Base-by-base conservation (phyloP, 1,139 yeast genomes). In the Kodamaea suecica region DNA sequence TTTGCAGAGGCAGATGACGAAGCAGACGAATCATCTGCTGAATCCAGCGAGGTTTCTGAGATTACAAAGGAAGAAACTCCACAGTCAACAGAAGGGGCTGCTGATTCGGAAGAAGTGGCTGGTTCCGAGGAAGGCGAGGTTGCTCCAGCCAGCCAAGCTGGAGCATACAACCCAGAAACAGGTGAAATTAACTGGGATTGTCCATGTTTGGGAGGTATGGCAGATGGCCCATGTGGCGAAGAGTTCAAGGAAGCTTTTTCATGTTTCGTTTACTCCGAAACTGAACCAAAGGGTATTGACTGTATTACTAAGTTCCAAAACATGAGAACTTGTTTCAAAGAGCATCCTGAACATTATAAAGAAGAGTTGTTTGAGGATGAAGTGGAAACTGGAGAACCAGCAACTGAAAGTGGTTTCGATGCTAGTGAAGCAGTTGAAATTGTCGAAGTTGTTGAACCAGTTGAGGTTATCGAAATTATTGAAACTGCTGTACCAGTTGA, bases 151-250 rank as follows among this genome's bases (percentile, higher is more conserved):
- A 50, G 54, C 28, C 66, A 62, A 40, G 55, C 61, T 29, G 87
- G 87, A 29, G 97, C 98, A 3, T 92, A 80, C 65, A 80, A 92
- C 64, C 97, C 97, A 31, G 96, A 86, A 52, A 92, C 99, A 5
- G 98, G 98, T 26, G 98, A 92, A 61, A 94, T 94, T 63, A 92
- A 94, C 78, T 94, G 99, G 99, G 98, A 94, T 57, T 94, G 99
- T 61, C 97, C 98, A n/a, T 94, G 99, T 65, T 72, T 94, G 41
- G 98, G 98, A 27, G 98, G 98, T 34, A 92, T 92, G 97, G 97
- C 98, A 29, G 74, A 88, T 45, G 98, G 98, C 0, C 97, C 98
- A 40, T 90, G 98, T 64, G 98, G 98, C 38, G 95, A 86, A 57
- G 97, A 92, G 64, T 92, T 90, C 72, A 90, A 92, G 69, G 92